Base-by-base conservation (phyloP, 2,329 filamentous ascomycete species). In the Calonectria honghensis region DNA sequence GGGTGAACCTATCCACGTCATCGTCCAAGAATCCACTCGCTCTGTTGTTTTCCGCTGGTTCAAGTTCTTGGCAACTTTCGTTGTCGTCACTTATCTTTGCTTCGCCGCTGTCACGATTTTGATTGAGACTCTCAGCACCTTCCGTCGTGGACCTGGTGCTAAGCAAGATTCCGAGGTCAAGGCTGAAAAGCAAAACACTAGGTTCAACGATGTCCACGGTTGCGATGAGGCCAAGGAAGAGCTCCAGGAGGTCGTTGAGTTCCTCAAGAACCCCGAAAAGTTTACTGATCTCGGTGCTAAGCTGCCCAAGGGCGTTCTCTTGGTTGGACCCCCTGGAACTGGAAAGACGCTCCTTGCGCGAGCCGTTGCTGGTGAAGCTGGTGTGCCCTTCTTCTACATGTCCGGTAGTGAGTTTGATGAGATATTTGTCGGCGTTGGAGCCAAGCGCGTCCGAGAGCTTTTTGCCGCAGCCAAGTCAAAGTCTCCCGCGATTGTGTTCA, bases 341-440 rank as follows among this genome's bases (percentile, higher is more conserved):
- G 97, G 97, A 87, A 99, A 99, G 88, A 99, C 97, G 16, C 91
- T 99, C 51, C 91, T 99, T 75, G 97, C 97, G 76, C 94, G 97
- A 81, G 97, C 97, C 70, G 97, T 99, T 75, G 97, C 97, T 63
- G 97, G 97, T 68, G 97, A 99, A 87, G 96, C 97, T 69, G 97
- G 96, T 71, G 97, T 99, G 24, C 97, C 97, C 1, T 99, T 99
- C 90, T 99, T 98, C 90, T 99, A 98, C 90, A 98, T 99, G 96
- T 99, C 97, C 82, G 97, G 97, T 66, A 98, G 95, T 73, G 97
- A 99, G 85, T 99, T 99, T 83, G 97, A 99, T 82, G 97, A 99
- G 86, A 94, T 99, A 68, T 99, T 98, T 82, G 97, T 99, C 45
- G 97, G 97, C 83, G 97, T 99, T 69, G 96, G 96, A 83, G 96